phyloP scores from a whole-genome alignment of 192 early-diverging fungal genomes.

The Backusella parvicylindrica region DNA sequence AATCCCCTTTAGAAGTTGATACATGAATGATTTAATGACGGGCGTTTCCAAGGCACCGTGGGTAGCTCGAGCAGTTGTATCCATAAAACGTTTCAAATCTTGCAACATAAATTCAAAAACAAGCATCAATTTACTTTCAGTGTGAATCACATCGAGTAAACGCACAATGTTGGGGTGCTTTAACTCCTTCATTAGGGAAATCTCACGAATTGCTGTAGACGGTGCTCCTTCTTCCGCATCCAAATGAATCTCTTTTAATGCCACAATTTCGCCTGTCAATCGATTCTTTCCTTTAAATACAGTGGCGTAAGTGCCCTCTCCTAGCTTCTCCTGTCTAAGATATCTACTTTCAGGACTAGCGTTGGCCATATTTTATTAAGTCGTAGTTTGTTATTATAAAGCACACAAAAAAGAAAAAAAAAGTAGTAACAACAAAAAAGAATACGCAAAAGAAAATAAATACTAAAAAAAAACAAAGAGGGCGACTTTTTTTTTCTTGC shows the following conservation, averaged over 20 bases:
- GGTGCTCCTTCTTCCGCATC: slow-evolving; percentile 93
- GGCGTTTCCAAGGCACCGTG: slow-evolving; percentile 59
- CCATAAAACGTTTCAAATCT: slow-evolving; percentile 88
- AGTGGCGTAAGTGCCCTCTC: slow-evolving; percentile 96
- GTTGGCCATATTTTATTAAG: not conserved
- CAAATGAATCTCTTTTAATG: slow-evolving; percentile 92
- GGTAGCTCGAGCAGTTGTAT: slow-evolving; percentile 57
- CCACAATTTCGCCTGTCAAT: slow-evolving; percentile 81
- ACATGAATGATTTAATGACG: slow-evolving; percentile 79
- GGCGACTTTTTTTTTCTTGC: not conserved
- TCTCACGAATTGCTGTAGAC: slow-evolving; percentile 97
- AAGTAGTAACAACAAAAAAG: not conserved
- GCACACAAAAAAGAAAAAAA: not conserved
- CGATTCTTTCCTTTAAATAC: slow-evolving; percentile 83
- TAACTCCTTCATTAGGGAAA: slow-evolving; percentile 96
- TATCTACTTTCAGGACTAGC: slow-evolving; percentile 42
- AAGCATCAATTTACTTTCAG: slow-evolving; percentile 80
- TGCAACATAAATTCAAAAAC: slow-evolving; percentile 89
- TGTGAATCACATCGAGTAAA: slow-evolving; percentile 80
- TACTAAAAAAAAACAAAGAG: not conserved
- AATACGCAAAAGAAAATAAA: not conserved
- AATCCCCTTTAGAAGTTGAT: slow-evolving; percentile 76
- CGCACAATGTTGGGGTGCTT: slow-evolving; percentile 89
- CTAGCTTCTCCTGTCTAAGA: slow-evolving; percentile 87
- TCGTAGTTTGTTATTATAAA: not conserved